Evolutionary conservation across 495 filamentous ascomycete genomes (phyloP).

Genomic region (Penicillium subrubescens): DNA sequence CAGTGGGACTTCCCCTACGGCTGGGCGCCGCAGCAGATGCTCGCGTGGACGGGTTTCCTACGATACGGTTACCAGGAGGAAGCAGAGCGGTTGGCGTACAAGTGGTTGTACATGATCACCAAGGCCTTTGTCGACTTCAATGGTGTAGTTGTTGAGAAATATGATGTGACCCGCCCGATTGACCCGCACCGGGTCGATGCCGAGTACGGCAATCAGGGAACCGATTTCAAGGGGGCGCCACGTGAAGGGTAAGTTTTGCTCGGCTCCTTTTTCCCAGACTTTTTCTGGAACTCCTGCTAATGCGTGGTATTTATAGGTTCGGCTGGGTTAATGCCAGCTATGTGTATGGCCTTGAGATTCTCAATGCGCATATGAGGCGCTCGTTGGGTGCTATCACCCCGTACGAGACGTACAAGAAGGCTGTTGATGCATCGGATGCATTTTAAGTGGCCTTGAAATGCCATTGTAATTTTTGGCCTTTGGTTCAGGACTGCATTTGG

Average conservation of each 20-base stretch:
- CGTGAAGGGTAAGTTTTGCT: constrained; percentile 80
- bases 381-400: constrained; percentile 82
- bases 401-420: constrained; percentile 67
- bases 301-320: constrained; percentile 60
- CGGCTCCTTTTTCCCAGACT: neutral
- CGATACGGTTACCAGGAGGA: constrained; percentile 90
- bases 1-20: constrained; percentile 99
- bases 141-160: constrained; percentile 97
- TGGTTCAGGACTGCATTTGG: neutral
- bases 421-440: constrained; percentile 35
- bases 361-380: constrained; percentile 81
- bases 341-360: constrained; percentile 81
- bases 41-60: constrained; percentile 90
- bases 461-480: neutral
- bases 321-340: constrained; percentile 99
- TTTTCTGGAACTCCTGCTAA: constrained; percentile 24
- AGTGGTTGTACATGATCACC: constrained; percentile 96
- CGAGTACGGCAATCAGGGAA: constrained; percentile 96
- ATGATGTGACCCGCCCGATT: constrained; percentile 87
- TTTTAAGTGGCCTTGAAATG: constrained; percentile 11
- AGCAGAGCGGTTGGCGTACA: constrained; percentile 84
- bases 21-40: constrained; percentile 98
- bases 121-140: constrained; percentile 98
- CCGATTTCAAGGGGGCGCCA: constrained; percentile 90
- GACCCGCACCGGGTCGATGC: constrained; percentile 92